Conservation (phyloP, 1,284 basidiomycete genomes). For the Puccinia horiana region DNA sequence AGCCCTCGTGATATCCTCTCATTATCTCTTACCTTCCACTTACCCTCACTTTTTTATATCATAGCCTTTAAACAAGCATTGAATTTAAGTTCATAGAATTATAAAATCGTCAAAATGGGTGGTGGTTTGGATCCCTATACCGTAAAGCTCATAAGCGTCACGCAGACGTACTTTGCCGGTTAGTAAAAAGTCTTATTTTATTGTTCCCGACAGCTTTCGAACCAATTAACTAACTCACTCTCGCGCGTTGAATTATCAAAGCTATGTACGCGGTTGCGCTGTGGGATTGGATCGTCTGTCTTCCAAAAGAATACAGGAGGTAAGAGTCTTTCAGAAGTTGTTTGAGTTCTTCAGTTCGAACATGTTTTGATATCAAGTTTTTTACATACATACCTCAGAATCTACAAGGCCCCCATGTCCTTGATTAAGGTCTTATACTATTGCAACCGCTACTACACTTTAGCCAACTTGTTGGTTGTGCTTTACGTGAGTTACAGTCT, state of each 20-base stretch:
- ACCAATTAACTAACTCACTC: background rate
- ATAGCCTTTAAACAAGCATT: background rate
- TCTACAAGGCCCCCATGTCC: conserved; percentile 45
- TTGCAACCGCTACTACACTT: conserved; percentile 47
- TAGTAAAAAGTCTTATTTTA: background rate
- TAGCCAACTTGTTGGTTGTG: conserved; percentile 43
- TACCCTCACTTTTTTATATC: background rate
- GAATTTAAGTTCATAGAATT: background rate
- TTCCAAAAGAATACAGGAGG: conserved; percentile 47
- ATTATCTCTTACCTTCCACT: background rate
- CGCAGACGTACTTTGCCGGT: conserved; percentile 48
- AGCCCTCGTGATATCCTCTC: background rate
- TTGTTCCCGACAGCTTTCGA: background rate
- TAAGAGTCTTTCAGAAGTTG: background rate
- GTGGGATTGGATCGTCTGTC: conserved; percentile 48
- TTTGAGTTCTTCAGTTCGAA: background rate
- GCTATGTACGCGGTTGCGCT: conserved; percentile 48
- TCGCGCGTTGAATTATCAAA: background rate
- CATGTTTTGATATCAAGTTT: background rate
- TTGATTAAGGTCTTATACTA: conserved; percentile 46
- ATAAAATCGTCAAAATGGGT: conserved; percentile 26
- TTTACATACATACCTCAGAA: conserved; percentile 24
- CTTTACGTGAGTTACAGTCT: conserved; percentile 32
- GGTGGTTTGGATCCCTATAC: conserved; percentile 35
- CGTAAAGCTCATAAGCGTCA: conserved; percentile 39